phyloP scores from a whole-genome alignment of 371 early-diverging fungal genomes.

The Mortierella sp. region DNA sequence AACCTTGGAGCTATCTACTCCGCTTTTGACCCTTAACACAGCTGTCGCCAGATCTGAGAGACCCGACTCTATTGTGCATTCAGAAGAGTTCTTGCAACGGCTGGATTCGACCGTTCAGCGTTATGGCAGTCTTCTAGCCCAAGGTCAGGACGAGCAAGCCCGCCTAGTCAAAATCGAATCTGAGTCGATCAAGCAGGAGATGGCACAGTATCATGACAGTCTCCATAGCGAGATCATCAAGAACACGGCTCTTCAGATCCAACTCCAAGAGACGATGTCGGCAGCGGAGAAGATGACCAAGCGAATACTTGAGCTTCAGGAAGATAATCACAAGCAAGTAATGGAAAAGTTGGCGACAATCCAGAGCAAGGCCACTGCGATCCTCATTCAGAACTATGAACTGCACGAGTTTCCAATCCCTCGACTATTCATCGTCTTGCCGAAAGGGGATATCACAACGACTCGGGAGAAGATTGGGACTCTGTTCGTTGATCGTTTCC shows the following conservation, averaged over 20 bases:
- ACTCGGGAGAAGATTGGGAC: neutral
- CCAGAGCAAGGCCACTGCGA: no score
- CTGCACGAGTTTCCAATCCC: constrained; percentile 26
- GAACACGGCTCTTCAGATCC: neutral
- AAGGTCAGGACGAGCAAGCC: no score
- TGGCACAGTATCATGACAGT: neutral
- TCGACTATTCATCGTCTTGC: constrained; percentile 23
- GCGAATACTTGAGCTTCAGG: neutral
- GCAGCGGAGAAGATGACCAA: neutral
- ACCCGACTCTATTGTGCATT: no score
- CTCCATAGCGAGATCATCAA: neutral
- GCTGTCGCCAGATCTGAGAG: no score
- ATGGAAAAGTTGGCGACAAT: no score
- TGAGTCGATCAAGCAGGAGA: neutral
- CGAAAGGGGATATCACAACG: neutral
- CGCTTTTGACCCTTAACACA: no score
- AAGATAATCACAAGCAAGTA: no score
- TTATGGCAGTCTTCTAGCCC: no score
- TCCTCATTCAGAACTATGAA: constrained; percentile 5
- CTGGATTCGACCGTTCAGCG: no score
- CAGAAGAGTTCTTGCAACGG: no score
- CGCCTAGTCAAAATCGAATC: neutral
- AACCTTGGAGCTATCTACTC: no score
- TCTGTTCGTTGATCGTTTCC: neutral
- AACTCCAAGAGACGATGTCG: neutral